These are phyloP conservation scores for Glycine soja DNA, from an alignment of 306 rosid genomes.

Conservation along the genomic window DNA sequence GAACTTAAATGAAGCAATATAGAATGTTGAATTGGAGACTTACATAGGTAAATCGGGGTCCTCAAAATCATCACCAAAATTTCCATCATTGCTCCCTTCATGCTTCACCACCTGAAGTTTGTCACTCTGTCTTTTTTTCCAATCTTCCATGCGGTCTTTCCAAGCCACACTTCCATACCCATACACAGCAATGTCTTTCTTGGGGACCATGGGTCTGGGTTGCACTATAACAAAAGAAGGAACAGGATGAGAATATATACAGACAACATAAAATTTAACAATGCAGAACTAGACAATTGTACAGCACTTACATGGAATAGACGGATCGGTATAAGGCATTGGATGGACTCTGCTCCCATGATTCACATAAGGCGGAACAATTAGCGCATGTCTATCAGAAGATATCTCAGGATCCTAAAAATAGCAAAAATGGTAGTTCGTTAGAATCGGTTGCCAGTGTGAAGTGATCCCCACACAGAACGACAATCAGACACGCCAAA, in stretches of 20 bases:
- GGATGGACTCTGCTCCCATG: slow-evolving; percentile 79
- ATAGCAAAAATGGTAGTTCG: slow-evolving; percentile 14
- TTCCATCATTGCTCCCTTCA: slow-evolving; percentile 69
- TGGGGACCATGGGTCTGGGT: slow-evolving; percentile 95
- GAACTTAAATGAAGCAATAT: background rate
- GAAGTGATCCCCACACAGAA: background rate
- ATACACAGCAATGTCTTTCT: slow-evolving; percentile 92
- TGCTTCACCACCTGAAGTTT: slow-evolving; percentile 95
- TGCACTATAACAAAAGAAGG: slow-evolving; percentile 63
- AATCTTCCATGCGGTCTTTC: slow-evolving; percentile 97
- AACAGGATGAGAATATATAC: slow-evolving; percentile 32
- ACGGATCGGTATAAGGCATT: slow-evolving; percentile 71
- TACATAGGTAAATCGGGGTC: slow-evolving; percentile 93
- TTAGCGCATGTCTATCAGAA: slow-evolving; percentile 83
- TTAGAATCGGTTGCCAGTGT: background rate
- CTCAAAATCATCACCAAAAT: slow-evolving; percentile 64
- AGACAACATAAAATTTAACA: slow-evolving; percentile 9
- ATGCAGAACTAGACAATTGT: slow-evolving; percentile 17
- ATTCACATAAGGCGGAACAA: slow-evolving; percentile 79
- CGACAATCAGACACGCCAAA: slow-evolving; percentile 26
- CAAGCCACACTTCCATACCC: slow-evolving; percentile 98
- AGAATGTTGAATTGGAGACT: slow-evolving; percentile 35
- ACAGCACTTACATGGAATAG: slow-evolving; percentile 65
- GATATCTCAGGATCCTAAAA: slow-evolving; percentile 84
- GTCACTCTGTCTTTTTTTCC: slow-evolving; percentile 90